Evolutionary conservation across 345 rosid species (phyloP).

Genomic region (Syzygium jambos): DNA sequence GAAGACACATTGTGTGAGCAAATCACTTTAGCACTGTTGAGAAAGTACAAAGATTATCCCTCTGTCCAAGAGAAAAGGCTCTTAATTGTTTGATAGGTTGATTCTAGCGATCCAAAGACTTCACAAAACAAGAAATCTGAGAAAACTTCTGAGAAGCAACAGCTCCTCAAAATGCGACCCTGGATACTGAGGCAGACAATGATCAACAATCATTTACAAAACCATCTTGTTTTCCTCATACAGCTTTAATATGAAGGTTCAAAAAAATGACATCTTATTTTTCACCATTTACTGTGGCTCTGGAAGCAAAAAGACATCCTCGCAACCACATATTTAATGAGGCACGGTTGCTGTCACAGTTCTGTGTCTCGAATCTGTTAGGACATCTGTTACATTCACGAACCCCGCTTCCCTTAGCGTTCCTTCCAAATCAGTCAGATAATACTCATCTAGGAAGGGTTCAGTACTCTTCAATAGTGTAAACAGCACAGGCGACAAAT

Average conservation of each 20-base stretch:
- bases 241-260: background rate
- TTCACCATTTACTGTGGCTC: background rate
- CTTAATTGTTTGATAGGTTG: background rate
- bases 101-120: background rate
- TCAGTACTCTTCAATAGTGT: slow-evolving; percentile 54
- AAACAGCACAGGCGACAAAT: slow-evolving; percentile 47
- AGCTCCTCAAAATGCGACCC: background rate
- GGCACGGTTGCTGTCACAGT: slow-evolving; percentile 47
- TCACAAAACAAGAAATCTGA: background rate
- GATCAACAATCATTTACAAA: background rate
- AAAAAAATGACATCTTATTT: background rate
- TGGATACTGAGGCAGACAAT: background rate
- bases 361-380: slow-evolving; percentile 47
- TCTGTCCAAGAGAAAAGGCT: background rate
- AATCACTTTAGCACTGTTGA: background rate
- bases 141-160: background rate
- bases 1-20: background rate
- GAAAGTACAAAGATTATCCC: background rate
- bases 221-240: background rate
- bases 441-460: slow-evolving; percentile 49
- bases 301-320: background rate
- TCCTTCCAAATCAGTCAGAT: slow-evolving; percentile 40
- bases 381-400: slow-evolving; percentile 21
- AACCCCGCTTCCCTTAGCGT: slow-evolving; percentile 39
- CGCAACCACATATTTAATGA: background rate